Evolutionary conservation across 768 basidiomycete species (phyloP).

Genomic region (Chalciporus piperatus): DNA sequence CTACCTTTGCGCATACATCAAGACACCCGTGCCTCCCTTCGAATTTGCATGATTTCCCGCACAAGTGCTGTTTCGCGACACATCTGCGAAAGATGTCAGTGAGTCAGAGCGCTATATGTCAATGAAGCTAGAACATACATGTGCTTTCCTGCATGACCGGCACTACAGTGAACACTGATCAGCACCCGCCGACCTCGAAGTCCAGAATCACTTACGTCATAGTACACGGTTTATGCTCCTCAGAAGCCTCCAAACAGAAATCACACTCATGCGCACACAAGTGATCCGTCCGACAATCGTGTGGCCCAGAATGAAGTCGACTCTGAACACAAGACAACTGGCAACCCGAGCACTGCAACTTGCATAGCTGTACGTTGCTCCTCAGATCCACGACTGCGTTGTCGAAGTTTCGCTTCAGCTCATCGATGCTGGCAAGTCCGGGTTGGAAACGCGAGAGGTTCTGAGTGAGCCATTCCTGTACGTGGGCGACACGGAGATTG

Average conservation of each 20-base stretch:
- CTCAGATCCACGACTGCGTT: constrained; percentile 43
- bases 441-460: constrained; percentile 49
- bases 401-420: constrained; percentile 44
- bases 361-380: constrained; percentile 48
- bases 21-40: constrained; percentile 50
- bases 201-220: constrained; percentile 39
- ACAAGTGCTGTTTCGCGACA: constrained; percentile 49
- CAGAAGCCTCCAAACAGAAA: constrained; percentile 35
- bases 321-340: constrained; percentile 47
- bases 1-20: constrained; percentile 49
- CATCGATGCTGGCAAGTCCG: constrained; percentile 43
- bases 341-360: constrained; percentile 45
- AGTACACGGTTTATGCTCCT: constrained; percentile 38
- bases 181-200: not conserved
- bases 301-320: constrained; percentile 43
- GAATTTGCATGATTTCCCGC: constrained; percentile 50
- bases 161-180: constrained; percentile 31
- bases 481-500: constrained; percentile 44
- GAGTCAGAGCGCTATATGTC: rapidly evolving
- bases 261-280: constrained; percentile 43
- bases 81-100: constrained; percentile 39
- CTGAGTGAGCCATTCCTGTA: constrained; percentile 48
- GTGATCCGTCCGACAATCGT: constrained; percentile 53
- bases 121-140: constrained; percentile 35
- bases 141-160: constrained; percentile 55